phyloP scores from a whole-genome alignment of 1,284 basidiomycete species.

The Ustilago vetiveriae region DNA sequence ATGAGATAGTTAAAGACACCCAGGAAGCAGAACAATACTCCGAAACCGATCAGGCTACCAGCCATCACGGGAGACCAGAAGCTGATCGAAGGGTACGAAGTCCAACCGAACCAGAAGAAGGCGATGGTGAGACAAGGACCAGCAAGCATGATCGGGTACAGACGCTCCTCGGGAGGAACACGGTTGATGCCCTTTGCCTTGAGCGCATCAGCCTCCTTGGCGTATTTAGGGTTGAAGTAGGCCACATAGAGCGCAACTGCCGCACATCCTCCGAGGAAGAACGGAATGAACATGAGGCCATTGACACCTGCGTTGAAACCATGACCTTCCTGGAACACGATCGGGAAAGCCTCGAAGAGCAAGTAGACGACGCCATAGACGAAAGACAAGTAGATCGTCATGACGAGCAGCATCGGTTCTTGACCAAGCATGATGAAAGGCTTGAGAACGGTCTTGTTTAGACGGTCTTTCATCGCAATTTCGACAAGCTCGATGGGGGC shows the following conservation, averaged over 20 bases:
- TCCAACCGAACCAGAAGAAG: slow-evolving; percentile 68
- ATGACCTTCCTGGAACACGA: slow-evolving; percentile 63
- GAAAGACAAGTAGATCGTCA: slow-evolving; percentile 81
- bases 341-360: slow-evolving; percentile 64
- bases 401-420: slow-evolving; percentile 81
- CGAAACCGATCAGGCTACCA: slow-evolving; percentile 68
- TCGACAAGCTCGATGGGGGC: slow-evolving; percentile 58
- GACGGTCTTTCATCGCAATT: slow-evolving; percentile 67
- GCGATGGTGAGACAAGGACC: slow-evolving; percentile 66
- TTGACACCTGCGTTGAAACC: slow-evolving; percentile 58
- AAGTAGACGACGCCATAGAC: slow-evolving; percentile 71
- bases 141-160: slow-evolving; percentile 60
- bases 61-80: slow-evolving; percentile 70
- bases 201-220: slow-evolving; percentile 42
- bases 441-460: slow-evolving; percentile 75
- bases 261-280: slow-evolving; percentile 60
- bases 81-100: slow-evolving; percentile 59
- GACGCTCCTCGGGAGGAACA: slow-evolving; percentile 61
- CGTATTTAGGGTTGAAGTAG: slow-evolving; percentile 56
- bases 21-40: slow-evolving; percentile 73
- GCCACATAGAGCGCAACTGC: slow-evolving; percentile 45
- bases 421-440: slow-evolving; percentile 70
- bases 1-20: slow-evolving; percentile 70
- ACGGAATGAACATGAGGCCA: slow-evolving; percentile 66
- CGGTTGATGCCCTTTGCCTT: slow-evolving; percentile 48